Evolutionary conservation across 768 basidiomycete genomes (phyloP), one percentile per base, ranked within the genome.

Genomic region (Tephrocybe sp.): DNA sequence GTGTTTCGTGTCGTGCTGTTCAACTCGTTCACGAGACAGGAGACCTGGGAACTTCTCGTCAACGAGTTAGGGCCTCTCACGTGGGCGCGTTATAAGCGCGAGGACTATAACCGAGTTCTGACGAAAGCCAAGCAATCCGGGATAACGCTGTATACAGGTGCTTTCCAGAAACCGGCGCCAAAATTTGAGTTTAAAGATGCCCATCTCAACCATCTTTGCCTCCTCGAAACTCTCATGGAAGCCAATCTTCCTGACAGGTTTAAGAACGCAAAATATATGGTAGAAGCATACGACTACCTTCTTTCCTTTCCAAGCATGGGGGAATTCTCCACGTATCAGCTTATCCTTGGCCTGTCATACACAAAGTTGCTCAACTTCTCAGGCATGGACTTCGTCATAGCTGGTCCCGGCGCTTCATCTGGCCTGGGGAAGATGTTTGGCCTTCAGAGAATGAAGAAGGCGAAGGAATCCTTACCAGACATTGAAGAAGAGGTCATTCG

Each of bases 381-480:
- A 49, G 78, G 79, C 48, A 70, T 81, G 57, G 87, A 90, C 61
- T 87, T 90, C 60, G 86, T 87, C 41, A 71, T 85, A 34, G 71
- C 84, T 38, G 87, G 90, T 2, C 77, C 81, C 8, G 90, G 90
- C 2, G 80, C 86, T 1, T 68, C 69, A 36, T 81, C 80, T 23
- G 88, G 89, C 14, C 74, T 90, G n/a, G 63, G 58, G 52, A 85
- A 86, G 65, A 80, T 89, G 66, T 90, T 91, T 63, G 79, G 80
- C 11, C 38, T 48, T 1, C 60, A 63, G 20, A 65, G 58, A 54
- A 62, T 80, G 48, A 64, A 65, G 40, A 50, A 57, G 2, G 72
- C 72, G 12, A 66, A 58, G 48, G 38, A 33, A 0, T 26, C 52
- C 9, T 62, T 70, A 32, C 68, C 62, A 2, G 67, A 68, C 23